A percentile compares a stretch with the other conserved stretches of the same genome.
These are phyloP conservation scores for Saccharomyces hybrid DNA, from an alignment of 1,139 yeast genomes.

Conservation along the genomic window DNA sequence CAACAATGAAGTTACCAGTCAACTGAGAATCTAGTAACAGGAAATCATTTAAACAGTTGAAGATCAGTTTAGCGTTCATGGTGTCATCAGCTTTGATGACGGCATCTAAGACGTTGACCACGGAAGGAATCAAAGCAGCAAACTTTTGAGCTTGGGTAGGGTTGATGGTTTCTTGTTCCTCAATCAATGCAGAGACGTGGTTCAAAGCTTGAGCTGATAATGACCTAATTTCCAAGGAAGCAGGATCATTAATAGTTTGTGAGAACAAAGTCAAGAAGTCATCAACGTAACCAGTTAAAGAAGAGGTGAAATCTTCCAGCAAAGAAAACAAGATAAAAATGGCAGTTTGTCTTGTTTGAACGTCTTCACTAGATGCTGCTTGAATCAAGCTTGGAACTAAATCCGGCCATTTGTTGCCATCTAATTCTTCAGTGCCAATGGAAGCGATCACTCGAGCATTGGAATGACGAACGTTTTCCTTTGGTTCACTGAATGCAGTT, in stretches of 20 bases:
- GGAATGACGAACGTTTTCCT: constrained; percentile 76
- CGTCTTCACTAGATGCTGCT: constrained; percentile 57
- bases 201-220: constrained; percentile 81
- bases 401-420: constrained; percentile 63
- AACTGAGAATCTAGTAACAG: constrained; percentile 68
- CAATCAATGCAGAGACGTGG: constrained; percentile 61
- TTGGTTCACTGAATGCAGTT: constrained; percentile 57
- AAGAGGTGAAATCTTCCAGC: constrained; percentile 65
- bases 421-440: constrained; percentile 71
- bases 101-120: constrained; percentile 76
- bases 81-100: constrained; percentile 65
- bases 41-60: constrained; percentile 79
- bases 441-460: constrained; percentile 84
- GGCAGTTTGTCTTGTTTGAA: constrained; percentile 73
- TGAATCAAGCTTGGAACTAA: constrained; percentile 64
- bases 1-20: constrained; percentile 68
- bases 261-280: constrained; percentile 67
- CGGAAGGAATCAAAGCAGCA: constrained; percentile 63
- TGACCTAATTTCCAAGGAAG: constrained; percentile 68
- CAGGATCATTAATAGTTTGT: constrained; percentile 56
- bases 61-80: constrained; percentile 65
- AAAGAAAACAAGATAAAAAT: constrained; percentile 71
- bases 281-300: constrained; percentile 52
- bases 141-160: constrained; percentile 50
- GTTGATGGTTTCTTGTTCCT: constrained; percentile 45